phyloP scores from a whole-genome alignment of 139 green algal species.

The Chlorella ohadii region DNA sequence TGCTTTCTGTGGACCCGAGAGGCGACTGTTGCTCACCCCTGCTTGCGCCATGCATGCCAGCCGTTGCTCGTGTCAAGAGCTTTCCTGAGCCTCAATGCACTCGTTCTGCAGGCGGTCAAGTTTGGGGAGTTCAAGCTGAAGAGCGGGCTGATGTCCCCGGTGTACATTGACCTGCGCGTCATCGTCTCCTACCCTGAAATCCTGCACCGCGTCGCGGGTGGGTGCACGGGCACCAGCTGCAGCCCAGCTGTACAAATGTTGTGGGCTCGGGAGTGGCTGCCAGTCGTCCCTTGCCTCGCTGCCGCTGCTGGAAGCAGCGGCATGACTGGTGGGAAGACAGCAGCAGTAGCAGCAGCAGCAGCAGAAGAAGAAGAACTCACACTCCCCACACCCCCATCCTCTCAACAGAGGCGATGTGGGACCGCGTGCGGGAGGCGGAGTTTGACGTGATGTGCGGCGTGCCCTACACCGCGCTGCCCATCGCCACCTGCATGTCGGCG shows the following conservation, averaged over 20 bases:
- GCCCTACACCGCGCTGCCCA: conserved; percentile 99
- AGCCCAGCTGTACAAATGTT: too few relatives aligned
- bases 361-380: too few relatives aligned
- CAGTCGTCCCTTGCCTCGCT: too few relatives aligned
- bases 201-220: conserved; percentile 73
- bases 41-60: too few relatives aligned
- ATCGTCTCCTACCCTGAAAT: conserved; percentile 99
- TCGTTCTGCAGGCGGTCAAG: conserved; percentile 91
- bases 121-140: conserved; percentile 99
- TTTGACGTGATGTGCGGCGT: conserved; percentile 99
- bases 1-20: too few relatives aligned
- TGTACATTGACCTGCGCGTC: conserved; percentile 98
- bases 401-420: conserved; percentile 91
- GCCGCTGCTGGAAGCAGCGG: too few relatives aligned
- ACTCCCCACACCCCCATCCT: too few relatives aligned
- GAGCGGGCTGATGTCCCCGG: conserved; percentile 93
- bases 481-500: conserved; percentile 96
- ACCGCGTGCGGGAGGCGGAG: conserved; percentile 56
- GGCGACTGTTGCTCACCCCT: background rate
- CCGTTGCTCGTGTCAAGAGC: too few relatives aligned
- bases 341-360: too few relatives aligned
- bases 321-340: too few relatives aligned
- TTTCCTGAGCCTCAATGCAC: too few relatives aligned
- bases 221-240: background rate
- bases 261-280: too few relatives aligned